Conservation (phyloP, 2,329 filamentous ascomycete species). For the Acrodontium crateriforme region DNA sequence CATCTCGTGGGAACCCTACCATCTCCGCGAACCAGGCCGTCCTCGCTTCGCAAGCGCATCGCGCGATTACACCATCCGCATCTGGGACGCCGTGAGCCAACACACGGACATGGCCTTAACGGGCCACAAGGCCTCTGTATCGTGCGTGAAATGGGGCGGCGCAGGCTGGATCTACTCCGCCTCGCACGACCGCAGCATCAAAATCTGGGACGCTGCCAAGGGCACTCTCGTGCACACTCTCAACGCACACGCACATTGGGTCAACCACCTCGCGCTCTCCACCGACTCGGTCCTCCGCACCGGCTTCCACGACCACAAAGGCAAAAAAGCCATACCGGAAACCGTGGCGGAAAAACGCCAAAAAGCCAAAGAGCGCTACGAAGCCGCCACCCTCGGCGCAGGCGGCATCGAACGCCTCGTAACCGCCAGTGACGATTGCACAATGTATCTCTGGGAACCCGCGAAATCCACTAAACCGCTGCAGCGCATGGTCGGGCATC, state of each 20-base stretch:
- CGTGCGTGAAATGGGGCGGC: constrained; percentile 92
- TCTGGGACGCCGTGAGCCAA: constrained; percentile 73
- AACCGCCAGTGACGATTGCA: constrained; percentile 88
- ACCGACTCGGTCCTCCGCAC: constrained; percentile 84
- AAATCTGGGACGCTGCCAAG: constrained; percentile 71
- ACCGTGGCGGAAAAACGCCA: constrained; percentile 55
- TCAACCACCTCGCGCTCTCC: constrained; percentile 87
- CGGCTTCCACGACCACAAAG: constrained; percentile 71
- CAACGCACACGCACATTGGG: constrained; percentile 76
- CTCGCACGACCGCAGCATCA: constrained; percentile 84
- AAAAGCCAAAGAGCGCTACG: constrained; percentile 70
- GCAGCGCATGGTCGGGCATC: constrained; percentile 79
- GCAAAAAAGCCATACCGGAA: constrained; percentile 48
- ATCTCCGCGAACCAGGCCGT: constrained; percentile 59
- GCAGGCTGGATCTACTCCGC: constrained; percentile 69
- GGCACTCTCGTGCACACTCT: constrained; percentile 72
- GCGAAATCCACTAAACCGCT: constrained; percentile 66
- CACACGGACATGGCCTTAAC: constrained; percentile 69
- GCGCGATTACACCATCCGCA: constrained; percentile 75
- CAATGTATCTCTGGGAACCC: constrained; percentile 91
- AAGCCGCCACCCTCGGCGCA: constrained; percentile 56
- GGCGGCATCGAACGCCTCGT: constrained; percentile 66
- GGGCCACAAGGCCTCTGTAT: constrained; percentile 79
- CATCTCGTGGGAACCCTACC: constrained; percentile 86
- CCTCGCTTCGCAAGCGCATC: constrained; percentile 73